Conservation (phyloP, 192 early-diverging fungal species). For the Entomortierella lignicola region DNA sequence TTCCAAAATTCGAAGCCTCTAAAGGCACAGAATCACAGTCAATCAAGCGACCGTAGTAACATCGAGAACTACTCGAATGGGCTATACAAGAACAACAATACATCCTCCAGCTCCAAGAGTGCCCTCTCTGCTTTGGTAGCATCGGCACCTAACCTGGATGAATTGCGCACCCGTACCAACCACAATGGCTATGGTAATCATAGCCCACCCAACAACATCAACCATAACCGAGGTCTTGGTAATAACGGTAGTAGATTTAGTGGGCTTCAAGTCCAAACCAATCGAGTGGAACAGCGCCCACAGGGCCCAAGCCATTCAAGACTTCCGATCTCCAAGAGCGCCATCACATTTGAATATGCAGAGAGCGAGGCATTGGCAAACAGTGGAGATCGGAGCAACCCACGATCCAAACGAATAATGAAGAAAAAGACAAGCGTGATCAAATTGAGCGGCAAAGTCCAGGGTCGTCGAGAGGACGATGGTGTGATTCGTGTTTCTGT, state of each 20-base stretch:
- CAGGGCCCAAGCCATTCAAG: constrained; percentile 4
- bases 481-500: constrained; percentile 41
- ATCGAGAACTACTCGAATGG: not conserved
- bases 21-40: not conserved
- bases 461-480: constrained; percentile 48
- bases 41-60: not conserved
- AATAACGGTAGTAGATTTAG: constrained; percentile 12
- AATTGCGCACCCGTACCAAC: constrained; percentile 4
- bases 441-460: constrained; percentile 41
- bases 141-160: constrained; percentile 13
- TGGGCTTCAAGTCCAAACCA: constrained; percentile 5
- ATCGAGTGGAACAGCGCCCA: constrained; percentile 3
- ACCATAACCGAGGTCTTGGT: constrained; percentile 3
- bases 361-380: constrained; percentile 6
- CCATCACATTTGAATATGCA: constrained; percentile 30
- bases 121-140: constrained; percentile 25
- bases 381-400: not conserved
- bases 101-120: constrained; percentile 12
- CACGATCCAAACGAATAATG: constrained; percentile 45
- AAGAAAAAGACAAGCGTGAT: constrained; percentile 57
- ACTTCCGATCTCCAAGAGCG: constrained; percentile 13
- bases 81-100: not conserved
- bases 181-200: not conserved
- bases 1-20: constrained; percentile 20
- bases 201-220: constrained; percentile 2